A percentile compares a stretch with the other conserved stretches of the same genome.
Conservation (phyloP, 305 asterid genomes). For the Rubia balearica region DNA sequence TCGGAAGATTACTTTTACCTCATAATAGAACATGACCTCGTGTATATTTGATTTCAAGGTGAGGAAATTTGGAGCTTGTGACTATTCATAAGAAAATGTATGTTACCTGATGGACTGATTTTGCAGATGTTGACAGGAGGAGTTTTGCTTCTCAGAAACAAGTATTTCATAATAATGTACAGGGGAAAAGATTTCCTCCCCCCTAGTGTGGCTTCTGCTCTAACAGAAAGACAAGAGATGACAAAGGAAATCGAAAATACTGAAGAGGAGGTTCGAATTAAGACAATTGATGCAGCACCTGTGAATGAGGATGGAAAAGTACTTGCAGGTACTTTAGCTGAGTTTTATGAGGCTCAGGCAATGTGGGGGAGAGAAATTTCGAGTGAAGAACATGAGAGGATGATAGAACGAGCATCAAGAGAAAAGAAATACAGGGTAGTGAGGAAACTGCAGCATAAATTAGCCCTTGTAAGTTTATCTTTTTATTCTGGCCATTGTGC, state of each 20-base stretch:
- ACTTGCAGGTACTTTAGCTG: constrained; percentile 80
- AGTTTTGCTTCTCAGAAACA: constrained; percentile 83
- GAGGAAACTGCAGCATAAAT: constrained; percentile 78
- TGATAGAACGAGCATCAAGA: constrained; percentile 71
- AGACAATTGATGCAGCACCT: constrained; percentile 27
- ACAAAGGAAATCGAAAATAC: constrained; percentile 77
- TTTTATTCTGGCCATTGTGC: background rate
- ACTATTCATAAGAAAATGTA: background rate
- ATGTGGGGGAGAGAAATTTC: constrained; percentile 79
- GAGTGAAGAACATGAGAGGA: constrained; percentile 64
- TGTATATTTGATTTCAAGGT: background rate
- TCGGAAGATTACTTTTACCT: background rate
- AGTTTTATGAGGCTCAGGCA: constrained; percentile 91
- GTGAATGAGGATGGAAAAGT: constrained; percentile 48
- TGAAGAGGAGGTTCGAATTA: constrained; percentile 69
- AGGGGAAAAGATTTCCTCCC: constrained; percentile 98
- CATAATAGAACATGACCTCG: background rate
- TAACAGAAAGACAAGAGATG: constrained; percentile 78
- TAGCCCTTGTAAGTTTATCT: constrained; percentile 60
- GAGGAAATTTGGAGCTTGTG: background rate
- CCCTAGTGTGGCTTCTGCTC: constrained; percentile 70
- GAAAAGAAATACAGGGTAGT: constrained; percentile 59
- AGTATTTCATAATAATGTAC: constrained; percentile 83
- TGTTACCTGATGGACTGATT: constrained; percentile 13
- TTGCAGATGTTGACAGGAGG: constrained; percentile 85